Evolutionary conservation across 2,329 filamentous ascomycete genomes (phyloP).

Genomic region (Canariomyces notabilis): DNA sequence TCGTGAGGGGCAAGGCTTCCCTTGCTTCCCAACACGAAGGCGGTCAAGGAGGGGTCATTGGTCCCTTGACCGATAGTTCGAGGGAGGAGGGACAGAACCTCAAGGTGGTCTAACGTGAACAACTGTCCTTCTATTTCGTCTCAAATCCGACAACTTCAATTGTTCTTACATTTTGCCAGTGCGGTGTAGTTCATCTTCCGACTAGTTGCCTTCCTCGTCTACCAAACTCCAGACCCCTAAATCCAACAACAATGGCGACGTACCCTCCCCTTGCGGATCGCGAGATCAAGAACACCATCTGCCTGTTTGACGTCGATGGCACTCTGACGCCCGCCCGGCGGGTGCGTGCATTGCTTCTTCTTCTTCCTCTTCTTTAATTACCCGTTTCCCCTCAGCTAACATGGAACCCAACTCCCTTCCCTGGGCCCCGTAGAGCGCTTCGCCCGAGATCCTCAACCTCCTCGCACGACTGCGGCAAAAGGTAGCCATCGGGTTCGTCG

Average conservation of each 20-base stretch:
- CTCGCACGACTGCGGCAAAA: constrained; percentile 79
- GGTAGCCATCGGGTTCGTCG: constrained; percentile 85
- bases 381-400: not conserved
- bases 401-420: no score
- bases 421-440: constrained; percentile 48
- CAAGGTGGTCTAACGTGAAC: no score
- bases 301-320: constrained; percentile 93
- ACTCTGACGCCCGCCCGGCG: constrained; percentile 80
- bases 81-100: no score
- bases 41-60: constrained; percentile 8
- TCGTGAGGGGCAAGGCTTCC: constrained; percentile 11
- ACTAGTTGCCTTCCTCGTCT: no score
- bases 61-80: constrained; percentile 11
- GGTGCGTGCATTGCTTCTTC: constrained; percentile 43
- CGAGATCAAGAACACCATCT: constrained; percentile 86
- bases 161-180: no score
- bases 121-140: not conserved
- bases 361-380: not conserved
- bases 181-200: no score
- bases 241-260: constrained; percentile 25
- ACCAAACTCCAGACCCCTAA: constrained; percentile 1
- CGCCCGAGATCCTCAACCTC: constrained; percentile 76
- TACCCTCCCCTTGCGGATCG: constrained; percentile 77
- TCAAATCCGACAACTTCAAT: no score
- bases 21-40: constrained; percentile 9